These are phyloP conservation scores for Globisporangium yorkense DNA, from an alignment of 352 stramenopile genomes.

Conservation along the genomic window DNA sequence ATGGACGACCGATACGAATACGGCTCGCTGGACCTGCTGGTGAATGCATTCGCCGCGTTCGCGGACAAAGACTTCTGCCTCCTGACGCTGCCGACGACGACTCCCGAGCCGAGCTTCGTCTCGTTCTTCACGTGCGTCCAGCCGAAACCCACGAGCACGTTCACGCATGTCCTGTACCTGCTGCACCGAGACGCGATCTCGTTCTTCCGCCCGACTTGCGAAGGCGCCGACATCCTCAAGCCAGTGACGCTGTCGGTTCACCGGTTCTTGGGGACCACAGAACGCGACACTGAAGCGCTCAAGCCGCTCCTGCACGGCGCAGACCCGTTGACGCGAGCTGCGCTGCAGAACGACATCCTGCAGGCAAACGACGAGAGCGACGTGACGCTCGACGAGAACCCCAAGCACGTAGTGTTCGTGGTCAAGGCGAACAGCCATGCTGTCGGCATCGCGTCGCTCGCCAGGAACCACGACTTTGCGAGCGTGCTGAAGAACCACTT, in stretches of 20 bases:
- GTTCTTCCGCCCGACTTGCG: constrained; percentile 36
- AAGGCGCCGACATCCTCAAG: constrained; percentile 21
- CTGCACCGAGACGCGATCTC: constrained; percentile 50
- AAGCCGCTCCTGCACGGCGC: constrained; percentile 15
- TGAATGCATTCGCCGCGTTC: constrained; percentile 48
- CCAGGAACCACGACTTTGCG: constrained; percentile 38
- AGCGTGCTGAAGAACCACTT: constrained; percentile 55
- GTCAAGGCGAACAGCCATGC: constrained; percentile 39
- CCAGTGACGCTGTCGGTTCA: constrained; percentile 30
- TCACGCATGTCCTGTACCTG: constrained; percentile 54
- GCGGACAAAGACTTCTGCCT: constrained; percentile 47
- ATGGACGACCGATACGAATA: constrained; percentile 42
- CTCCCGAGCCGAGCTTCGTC: constrained; percentile 41
- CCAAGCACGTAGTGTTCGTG: constrained; percentile 49
- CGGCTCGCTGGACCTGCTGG: constrained; percentile 36
- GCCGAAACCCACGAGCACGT: constrained; percentile 34
- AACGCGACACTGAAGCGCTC: constrained; percentile 11
- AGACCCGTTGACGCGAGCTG: constrained; percentile 23
- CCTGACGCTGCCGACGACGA: constrained; percentile 44
- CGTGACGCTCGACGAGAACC: constrained; percentile 62
- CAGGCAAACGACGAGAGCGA: constrained; percentile 45
- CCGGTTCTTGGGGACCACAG: constrained; percentile 16
- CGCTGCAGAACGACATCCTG: constrained; percentile 29
- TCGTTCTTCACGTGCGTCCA: constrained; percentile 35
- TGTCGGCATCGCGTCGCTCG: constrained; percentile 38